Percentiles rank a stretch among this genome's conserved stretches.
These are phyloP conservation scores for Clitoria ternatea DNA, from an alignment of 306 rosid genomes.

Conservation along the genomic window DNA sequence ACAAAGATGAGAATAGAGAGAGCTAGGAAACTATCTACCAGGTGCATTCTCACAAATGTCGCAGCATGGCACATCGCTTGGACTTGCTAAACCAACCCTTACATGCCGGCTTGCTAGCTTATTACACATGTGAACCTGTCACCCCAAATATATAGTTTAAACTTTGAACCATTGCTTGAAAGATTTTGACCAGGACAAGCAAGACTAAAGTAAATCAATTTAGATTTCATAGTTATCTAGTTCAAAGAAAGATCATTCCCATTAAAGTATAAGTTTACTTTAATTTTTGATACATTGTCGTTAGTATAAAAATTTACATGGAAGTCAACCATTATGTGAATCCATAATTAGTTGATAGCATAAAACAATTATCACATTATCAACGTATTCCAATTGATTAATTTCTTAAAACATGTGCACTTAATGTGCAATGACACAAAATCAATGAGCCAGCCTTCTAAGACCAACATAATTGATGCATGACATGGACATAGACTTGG, in stretches of 20 bases:
- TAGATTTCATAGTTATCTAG: not conserved
- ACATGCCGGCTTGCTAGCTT: slow-evolving; percentile 85
- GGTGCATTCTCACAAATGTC: slow-evolving; percentile 94
- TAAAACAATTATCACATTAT: no score
- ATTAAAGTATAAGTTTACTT: not conserved
- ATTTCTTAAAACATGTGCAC: no score
- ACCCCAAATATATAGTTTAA: slow-evolving; percentile 5
- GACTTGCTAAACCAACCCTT: slow-evolving; percentile 77
- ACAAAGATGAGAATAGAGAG: not conserved
- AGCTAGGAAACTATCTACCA: slow-evolving; percentile 38
- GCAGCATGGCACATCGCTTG: slow-evolving; percentile 69
- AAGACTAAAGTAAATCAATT: not conserved
- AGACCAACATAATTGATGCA: no score
- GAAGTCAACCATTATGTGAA: no score
- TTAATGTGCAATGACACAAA: no score
- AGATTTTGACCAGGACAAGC: not conserved
- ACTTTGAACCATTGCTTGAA: not conserved
- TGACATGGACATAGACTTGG: no score
- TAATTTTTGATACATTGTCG: no score
- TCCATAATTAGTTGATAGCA: no score
- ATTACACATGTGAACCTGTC: slow-evolving; percentile 83
- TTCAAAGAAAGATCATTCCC: not conserved
- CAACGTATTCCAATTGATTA: no score
- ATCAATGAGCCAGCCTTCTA: no score
- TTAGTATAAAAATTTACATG: no score